Percentiles rank a stretch among this genome's conserved stretches.
These are phyloP conservation scores for Endoconidiophora laricicola DNA, from an alignment of 2,329 filamentous ascomycete genomes.

Conservation along the genomic window DNA sequence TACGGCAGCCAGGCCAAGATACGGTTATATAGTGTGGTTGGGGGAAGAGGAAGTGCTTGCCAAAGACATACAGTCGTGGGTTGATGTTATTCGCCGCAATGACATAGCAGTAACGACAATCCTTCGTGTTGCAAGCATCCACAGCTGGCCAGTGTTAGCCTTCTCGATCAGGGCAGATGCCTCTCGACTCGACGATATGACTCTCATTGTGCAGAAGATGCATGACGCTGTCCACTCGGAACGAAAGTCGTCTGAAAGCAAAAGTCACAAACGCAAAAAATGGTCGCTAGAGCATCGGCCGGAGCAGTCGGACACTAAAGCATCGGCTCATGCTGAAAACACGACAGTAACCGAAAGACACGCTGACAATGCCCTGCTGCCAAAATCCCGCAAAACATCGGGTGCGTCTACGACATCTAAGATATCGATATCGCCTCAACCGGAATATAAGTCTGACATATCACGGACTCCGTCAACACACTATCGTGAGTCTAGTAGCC, in stretches of 20 bases:
- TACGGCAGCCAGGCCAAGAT: slow-evolving; percentile 27
- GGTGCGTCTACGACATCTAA: too few relatives aligned
- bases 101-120: slow-evolving; percentile 38
- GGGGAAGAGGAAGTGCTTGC: slow-evolving; percentile 66
- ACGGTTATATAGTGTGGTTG: slow-evolving; percentile 54
- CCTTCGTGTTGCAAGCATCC: slow-evolving; percentile 51
- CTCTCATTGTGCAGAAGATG: slow-evolving; percentile 23
- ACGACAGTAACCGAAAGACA: background rate
- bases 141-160: slow-evolving; percentile 66
- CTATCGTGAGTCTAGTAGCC: too few relatives aligned
- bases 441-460: too few relatives aligned
- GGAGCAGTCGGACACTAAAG: too few relatives aligned
- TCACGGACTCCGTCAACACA: too few relatives aligned
- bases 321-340: too few relatives aligned
- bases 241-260: background rate
- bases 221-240: slow-evolving; percentile 3
- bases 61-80: slow-evolving; percentile 46
- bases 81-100: slow-evolving; percentile 17
- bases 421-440: too few relatives aligned
- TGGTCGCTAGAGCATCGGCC: slow-evolving; percentile 2
- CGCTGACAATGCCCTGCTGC: background rate
- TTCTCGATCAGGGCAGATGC: slow-evolving; percentile 35
- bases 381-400: too few relatives aligned
- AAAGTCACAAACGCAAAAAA: background rate
- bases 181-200: slow-evolving; percentile 36